These are phyloP conservation scores for Fragaria nilgerrensis DNA, from an alignment of 306 rosid species.

Conservation along the genomic window DNA sequence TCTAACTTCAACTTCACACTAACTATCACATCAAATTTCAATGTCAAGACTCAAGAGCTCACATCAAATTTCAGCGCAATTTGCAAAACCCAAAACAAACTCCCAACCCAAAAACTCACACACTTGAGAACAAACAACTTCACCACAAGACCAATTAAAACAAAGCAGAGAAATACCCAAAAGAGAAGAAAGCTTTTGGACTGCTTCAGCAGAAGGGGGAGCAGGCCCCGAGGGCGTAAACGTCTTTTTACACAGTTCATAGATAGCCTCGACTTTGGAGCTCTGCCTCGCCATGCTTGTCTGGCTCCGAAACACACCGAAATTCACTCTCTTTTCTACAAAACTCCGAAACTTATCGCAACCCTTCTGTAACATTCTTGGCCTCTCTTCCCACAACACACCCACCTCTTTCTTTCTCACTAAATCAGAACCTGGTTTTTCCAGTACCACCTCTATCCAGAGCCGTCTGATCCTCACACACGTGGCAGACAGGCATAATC, in stretches of 20 bases:
- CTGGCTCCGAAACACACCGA: slow-evolving; percentile 34
- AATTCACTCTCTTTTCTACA: slow-evolving; percentile 29
- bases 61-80: background rate
- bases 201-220: slow-evolving; percentile 46
- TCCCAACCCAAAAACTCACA: background rate
- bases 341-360: slow-evolving; percentile 40
- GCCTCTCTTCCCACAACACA: background rate
- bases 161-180: slow-evolving; percentile 49
- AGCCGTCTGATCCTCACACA: background rate
- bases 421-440: background rate
- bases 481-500: background rate
- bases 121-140: background rate
- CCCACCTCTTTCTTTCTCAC: background rate
- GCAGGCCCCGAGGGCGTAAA: slow-evolving; percentile 51
- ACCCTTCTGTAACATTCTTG: slow-evolving; percentile 34
- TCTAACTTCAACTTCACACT: background rate
- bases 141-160: background rate
- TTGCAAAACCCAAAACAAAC: background rate
- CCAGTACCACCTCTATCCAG: background rate
- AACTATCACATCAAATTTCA: background rate
- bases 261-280: slow-evolving; percentile 64
- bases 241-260: slow-evolving; percentile 60
- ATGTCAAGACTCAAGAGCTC: background rate
- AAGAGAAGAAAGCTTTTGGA: slow-evolving; percentile 56
- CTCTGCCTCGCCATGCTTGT: slow-evolving; percentile 46